These are phyloP conservation scores for Lasiodiplodia sp. DNA, from an alignment of 2,329 filamentous ascomycete genomes.

Conservation along the genomic window DNA sequence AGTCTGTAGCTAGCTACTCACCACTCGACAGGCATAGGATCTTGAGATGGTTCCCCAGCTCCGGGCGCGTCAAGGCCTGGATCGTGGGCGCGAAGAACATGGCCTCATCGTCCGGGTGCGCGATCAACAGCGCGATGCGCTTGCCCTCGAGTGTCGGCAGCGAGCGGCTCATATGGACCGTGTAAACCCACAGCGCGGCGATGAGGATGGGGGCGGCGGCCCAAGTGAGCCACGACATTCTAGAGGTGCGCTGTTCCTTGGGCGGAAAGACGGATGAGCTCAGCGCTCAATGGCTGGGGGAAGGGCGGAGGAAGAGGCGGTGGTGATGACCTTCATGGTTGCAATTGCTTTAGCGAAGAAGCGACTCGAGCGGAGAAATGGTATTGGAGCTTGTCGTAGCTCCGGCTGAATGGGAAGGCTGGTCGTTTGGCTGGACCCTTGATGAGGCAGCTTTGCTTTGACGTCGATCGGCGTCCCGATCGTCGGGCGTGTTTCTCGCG, in stretches of 20 bases:
- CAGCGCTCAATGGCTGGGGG: slow-evolving; percentile 17
- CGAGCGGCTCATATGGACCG: slow-evolving; percentile 52
- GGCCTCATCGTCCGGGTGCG: slow-evolving; percentile 97
- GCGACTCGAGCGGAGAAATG: slow-evolving; percentile 6
- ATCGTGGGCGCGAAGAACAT: slow-evolving; percentile 98
- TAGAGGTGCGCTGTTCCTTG: slow-evolving; percentile 18
- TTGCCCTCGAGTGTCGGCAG: slow-evolving; percentile 79
- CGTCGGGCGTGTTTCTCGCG: slow-evolving; percentile 2
- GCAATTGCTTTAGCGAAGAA: background rate
- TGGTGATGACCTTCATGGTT: slow-evolving; percentile 25
- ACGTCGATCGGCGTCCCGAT: slow-evolving; percentile 16
- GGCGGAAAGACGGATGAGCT: background rate
- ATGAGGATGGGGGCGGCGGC: slow-evolving; percentile 51
- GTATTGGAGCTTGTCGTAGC: slow-evolving; percentile 7
- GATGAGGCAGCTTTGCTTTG: background rate
- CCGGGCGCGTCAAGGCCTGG: slow-evolving; percentile 80
- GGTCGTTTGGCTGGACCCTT: slow-evolving; percentile 21
- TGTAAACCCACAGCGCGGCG: slow-evolving; percentile 56
- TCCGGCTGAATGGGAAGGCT: slow-evolving; percentile 15
- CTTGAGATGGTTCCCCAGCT: slow-evolving; percentile 87
- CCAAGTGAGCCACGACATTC: slow-evolving; percentile 52
- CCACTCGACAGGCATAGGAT: slow-evolving; percentile 92
- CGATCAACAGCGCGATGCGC: slow-evolving; percentile 89
- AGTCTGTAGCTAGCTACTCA: slow-evolving; percentile 44
- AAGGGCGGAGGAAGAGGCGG: background rate